Conservation (phyloP, 495 filamentous ascomycete species). For the Entonaema liquescens region DNA sequence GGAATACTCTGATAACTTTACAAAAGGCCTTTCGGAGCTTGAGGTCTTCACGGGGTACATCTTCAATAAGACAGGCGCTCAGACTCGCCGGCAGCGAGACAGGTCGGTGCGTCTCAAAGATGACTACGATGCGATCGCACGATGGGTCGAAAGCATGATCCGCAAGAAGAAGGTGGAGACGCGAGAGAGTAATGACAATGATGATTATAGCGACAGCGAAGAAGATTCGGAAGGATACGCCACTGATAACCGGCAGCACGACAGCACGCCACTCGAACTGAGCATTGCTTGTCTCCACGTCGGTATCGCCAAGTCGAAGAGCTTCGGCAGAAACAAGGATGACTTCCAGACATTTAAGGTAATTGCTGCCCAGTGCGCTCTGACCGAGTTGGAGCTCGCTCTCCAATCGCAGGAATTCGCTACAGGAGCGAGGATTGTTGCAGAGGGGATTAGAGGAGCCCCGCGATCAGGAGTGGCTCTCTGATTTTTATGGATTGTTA, state of each 20-base stretch:
- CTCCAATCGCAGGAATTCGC: conserved; percentile 16
- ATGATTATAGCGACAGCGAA: not conserved
- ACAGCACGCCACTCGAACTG: conserved; percentile 45
- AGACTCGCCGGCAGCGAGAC: conserved; percentile 70
- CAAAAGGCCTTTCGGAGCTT: conserved; percentile 68
- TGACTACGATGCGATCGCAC: conserved; percentile 62
- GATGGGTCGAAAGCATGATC: conserved; percentile 58
- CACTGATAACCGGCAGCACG: not conserved
- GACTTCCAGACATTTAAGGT: conserved; percentile 53
- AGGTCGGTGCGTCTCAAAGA: conserved; percentile 67
- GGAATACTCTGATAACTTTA: conserved; percentile 65
- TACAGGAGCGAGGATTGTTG: conserved; percentile 19
- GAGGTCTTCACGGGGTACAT: conserved; percentile 82
- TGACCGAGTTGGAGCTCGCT: conserved; percentile 47
- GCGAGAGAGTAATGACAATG: conserved; percentile 40
- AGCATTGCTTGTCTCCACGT: conserved; percentile 52
- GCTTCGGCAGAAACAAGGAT: conserved; percentile 15
- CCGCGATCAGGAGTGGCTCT: not conserved
- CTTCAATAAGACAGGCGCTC: conserved; percentile 67
- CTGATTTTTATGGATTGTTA: not conserved
- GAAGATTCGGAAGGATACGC: not conserved
- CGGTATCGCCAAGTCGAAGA: conserved; percentile 13
- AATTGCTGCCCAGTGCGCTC: conserved; percentile 49
- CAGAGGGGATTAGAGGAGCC: not conserved
- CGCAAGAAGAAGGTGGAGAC: conserved; percentile 46